These are phyloP conservation scores for Fusarium albosuccineum DNA, from an alignment of 2,329 filamentous ascomycete genomes.

Conservation along the genomic window DNA sequence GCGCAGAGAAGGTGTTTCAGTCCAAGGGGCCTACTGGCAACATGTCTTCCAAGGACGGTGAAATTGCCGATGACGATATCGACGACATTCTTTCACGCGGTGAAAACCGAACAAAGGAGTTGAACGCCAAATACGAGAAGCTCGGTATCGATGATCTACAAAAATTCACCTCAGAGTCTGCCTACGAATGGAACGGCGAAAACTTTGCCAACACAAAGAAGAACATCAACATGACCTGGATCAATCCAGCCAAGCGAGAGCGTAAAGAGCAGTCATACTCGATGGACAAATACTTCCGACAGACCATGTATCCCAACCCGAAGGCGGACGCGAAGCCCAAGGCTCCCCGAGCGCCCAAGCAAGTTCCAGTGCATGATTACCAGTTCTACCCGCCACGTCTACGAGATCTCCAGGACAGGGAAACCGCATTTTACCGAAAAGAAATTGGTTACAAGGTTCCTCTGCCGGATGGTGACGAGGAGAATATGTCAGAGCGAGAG, in stretches of 20 bases:
- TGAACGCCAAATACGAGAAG: conserved; percentile 96
- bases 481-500: conserved; percentile 86
- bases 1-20: conserved; percentile 93
- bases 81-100: conserved; percentile 88
- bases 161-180: conserved; percentile 96
- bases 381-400: conserved; percentile 93
- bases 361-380: conserved; percentile 92
- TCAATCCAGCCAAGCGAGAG: conserved; percentile 98
- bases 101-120: conserved; percentile 87
- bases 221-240: conserved; percentile 94
- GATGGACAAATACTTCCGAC: conserved; percentile 98
- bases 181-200: conserved; percentile 99
- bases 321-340: conserved; percentile 92
- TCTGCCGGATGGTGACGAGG: conserved; percentile 87
- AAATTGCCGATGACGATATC: conserved; percentile 88
- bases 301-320: conserved; percentile 84
- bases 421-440: conserved; percentile 95
- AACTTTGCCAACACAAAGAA: conserved; percentile 94
- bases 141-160: conserved; percentile 96
- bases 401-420: conserved; percentile 91
- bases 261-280: conserved; percentile 98
- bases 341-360: conserved; percentile 94
- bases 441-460: conserved; percentile 96
- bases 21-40: conserved; percentile 74
- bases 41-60: conserved; percentile 69